Evolutionary conservation across 257 asterid genomes (phyloP).

Genomic region (Solanum sparsipilum): DNA sequence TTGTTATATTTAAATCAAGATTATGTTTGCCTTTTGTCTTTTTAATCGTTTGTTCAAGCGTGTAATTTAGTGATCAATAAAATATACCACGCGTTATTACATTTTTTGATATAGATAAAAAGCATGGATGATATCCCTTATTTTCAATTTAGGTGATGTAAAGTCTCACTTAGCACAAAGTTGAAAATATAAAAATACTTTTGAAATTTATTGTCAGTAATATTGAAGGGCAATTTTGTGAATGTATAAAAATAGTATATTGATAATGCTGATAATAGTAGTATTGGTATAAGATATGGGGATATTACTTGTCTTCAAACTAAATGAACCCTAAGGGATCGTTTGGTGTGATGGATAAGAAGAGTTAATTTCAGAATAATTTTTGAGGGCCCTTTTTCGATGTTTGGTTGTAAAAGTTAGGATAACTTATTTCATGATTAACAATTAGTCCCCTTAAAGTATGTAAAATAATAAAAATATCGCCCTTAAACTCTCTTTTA

Average conservation of each 20-base stretch:
- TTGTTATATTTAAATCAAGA: neutral
- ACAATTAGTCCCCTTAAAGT: too few relatives aligned
- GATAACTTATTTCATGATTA: too few relatives aligned
- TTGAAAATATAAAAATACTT: neutral
- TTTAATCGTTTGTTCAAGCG: neutral
- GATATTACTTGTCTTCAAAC: neutral
- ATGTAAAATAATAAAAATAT: too few relatives aligned
- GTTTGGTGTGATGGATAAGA: too few relatives aligned
- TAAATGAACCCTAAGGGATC: accelerated
- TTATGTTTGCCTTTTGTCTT: neutral
- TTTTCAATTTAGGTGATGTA: neutral
- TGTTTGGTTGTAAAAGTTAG: too few relatives aligned
- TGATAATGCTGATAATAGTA: too few relatives aligned
- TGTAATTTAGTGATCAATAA: neutral
- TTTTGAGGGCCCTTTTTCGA: too few relatives aligned
- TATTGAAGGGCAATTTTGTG: too few relatives aligned
- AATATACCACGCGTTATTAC: neutral
- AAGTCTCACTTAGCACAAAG: neutral
- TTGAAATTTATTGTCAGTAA: neutral
- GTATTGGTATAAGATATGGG: neutral
- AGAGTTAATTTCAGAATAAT: too few relatives aligned
- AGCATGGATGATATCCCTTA: neutral
- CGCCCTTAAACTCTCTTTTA: too few relatives aligned
- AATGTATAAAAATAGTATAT: neutral
- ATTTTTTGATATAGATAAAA: neutral